phyloP scores from a whole-genome alignment of 2,329 filamentous ascomycete genomes.

The Bipolaris cookei region DNA sequence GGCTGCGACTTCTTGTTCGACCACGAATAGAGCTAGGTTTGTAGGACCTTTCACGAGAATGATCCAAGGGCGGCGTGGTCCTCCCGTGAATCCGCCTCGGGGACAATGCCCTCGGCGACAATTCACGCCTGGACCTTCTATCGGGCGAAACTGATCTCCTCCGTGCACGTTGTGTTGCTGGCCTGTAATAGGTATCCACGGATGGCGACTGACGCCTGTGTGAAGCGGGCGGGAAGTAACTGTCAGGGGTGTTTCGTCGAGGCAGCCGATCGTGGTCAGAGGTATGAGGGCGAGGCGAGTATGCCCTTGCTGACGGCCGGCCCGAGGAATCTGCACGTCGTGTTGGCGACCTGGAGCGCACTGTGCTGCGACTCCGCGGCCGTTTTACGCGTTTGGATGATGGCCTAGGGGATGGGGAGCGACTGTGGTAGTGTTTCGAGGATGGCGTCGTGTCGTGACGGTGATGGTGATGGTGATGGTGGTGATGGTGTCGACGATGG shows the following conservation, averaged over 20 bases:
- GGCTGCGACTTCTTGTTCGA: slow-evolving; percentile 37
- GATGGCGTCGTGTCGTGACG: slow-evolving; percentile 47
- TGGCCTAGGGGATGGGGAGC: slow-evolving; percentile 45
- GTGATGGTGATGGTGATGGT: slow-evolving; percentile 43
- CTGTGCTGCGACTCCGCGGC: slow-evolving; percentile 43
- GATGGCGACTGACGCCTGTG: slow-evolving; percentile 52
- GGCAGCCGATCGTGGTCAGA: slow-evolving; percentile 41
- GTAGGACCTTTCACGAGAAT: slow-evolving; percentile 29
- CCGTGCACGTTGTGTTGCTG: slow-evolving; percentile 37
- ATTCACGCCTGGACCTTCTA: slow-evolving; percentile 38
- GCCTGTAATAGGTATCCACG: slow-evolving; percentile 47
- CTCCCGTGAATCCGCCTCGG: slow-evolving; percentile 37
- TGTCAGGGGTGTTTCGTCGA: slow-evolving; percentile 46
- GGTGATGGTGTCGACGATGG: slow-evolving; percentile 43
- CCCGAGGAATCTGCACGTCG: slow-evolving; percentile 42
- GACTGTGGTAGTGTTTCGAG: slow-evolving; percentile 48
- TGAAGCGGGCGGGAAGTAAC: slow-evolving; percentile 40
- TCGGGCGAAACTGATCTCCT: slow-evolving; percentile 44
- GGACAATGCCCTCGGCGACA: slow-evolving; percentile 39
- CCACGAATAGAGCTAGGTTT: slow-evolving; percentile 25
- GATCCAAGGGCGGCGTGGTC: slow-evolving; percentile 31
- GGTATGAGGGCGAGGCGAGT: slow-evolving; percentile 41
- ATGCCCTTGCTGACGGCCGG: slow-evolving; percentile 36
- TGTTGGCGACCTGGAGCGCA: slow-evolving; percentile 44
- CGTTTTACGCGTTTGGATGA: slow-evolving; percentile 45